Conservation (phyloP, 1,139 yeast genomes). For the Blastobotrys proliferans region DNA sequence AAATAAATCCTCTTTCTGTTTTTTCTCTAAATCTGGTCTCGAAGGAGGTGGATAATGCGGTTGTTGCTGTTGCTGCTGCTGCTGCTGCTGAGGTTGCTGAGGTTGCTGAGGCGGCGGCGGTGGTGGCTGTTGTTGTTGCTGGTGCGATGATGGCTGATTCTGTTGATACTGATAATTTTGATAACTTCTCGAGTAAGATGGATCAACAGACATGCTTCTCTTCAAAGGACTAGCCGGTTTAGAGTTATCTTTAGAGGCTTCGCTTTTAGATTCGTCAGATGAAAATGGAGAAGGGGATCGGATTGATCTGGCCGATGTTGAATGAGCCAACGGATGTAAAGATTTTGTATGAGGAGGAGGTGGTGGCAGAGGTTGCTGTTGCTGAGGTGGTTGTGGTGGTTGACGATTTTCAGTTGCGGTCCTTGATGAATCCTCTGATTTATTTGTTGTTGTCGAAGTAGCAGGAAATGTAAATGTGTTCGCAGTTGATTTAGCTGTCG, state of each 20-base stretch:
- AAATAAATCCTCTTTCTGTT: constrained; percentile 6
- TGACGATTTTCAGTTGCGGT: not conserved
- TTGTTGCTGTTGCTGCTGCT: constrained; percentile 7
- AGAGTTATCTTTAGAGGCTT: not conserved
- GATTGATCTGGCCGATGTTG: not conserved
- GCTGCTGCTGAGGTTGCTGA: constrained; percentile 1
- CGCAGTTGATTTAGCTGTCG: not conserved
- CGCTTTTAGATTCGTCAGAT: not conserved
- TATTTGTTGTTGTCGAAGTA: constrained; percentile 3
- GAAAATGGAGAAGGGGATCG: constrained; percentile 2
- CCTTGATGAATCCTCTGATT: not conserved
- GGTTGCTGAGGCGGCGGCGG: constrained; percentile 2
- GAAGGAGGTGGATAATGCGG: constrained; percentile 7
- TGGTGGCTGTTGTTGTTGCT: constrained; percentile 5
- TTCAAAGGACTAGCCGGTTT: constrained; percentile 3
- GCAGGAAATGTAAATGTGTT: constrained; percentile 12
- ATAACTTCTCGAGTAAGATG: constrained; percentile 2
- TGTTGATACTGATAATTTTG: not conserved
- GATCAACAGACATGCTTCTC: constrained; percentile 13
- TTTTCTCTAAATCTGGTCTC: not conserved
- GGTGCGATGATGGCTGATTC: constrained; percentile 2
- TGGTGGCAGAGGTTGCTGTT: not conserved
- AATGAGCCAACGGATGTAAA: constrained; percentile 4
- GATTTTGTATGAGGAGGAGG: no score
- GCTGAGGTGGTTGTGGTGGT: constrained; percentile 1